Base-by-base conservation (phyloP, 31 red algal species). In the Bonnemaisonia californica region DNA sequence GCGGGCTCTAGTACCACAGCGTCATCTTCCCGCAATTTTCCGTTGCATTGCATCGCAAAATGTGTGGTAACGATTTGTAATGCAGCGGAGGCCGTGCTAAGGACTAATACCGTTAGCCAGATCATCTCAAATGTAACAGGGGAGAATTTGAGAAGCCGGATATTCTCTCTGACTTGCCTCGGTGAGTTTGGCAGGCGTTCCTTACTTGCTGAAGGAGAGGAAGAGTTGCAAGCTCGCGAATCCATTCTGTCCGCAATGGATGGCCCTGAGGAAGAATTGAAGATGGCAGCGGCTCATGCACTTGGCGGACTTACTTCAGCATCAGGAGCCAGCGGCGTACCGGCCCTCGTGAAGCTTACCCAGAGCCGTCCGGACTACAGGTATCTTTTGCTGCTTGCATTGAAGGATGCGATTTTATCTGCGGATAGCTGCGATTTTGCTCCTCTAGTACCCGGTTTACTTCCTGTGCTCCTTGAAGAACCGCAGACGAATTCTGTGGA, bases 351-450 rank as follows among this genome's bases (percentile, higher is more conserved):
- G 16, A 42, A 72, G 1, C 79, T 85, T 2, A 87, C 91, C 65
- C 63, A 57, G n/a, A 30, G 80, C 27, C 71, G 87, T 24, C 83
- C 79, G 21, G 75, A 78, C 30, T 76, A 86, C 57, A 70, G 82
- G 36, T 98, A 98, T 69, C 60, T 98, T 30, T 69, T 94, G 26
- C 65, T 98, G 0, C 69, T 90, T 11, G 85, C 95, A 5, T 61
- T 98, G 88, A 98, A 98, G 77, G 91, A 98, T 47, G 89, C 91
- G 19, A 91, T 98, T 32, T 76, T 79, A 4, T 94, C 80, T 23
- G 76, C 80, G 4, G 34, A 75, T 19, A 54, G 65, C 19, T n/a
- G 32, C 16, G 58, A 84, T 39, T 59, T 96, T 36, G 68, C 42
- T 45, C 76, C 67, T 58, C 33, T 81, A 18, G 73, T 77, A n/a